These are phyloP conservation scores for Tylopilus sp. DNA, from an alignment of 1,284 basidiomycete genomes.

Conservation along the genomic window DNA sequence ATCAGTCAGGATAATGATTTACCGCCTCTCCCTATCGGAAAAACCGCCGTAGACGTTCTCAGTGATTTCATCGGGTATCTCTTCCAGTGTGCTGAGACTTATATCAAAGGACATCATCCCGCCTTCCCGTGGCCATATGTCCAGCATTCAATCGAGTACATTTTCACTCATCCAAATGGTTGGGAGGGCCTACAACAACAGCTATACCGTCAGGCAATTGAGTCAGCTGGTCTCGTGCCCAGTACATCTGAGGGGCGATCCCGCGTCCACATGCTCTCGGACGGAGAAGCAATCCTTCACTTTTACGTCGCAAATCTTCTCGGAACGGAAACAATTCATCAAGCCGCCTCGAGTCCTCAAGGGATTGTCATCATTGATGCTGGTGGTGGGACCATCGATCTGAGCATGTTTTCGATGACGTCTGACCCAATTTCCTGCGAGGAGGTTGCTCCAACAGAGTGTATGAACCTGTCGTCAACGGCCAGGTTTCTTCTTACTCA, in stretches of 20 bases:
- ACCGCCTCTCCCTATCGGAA: not conserved
- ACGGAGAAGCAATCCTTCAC: not conserved
- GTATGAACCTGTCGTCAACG: not conserved
- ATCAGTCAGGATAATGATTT: not conserved
- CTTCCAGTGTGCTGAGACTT: not conserved
- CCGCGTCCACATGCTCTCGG: not conserved
- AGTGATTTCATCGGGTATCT: slow-evolving; percentile 4
- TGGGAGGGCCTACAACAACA: not conserved
- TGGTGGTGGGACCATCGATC: slow-evolving; percentile 1
- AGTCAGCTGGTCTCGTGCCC: not conserved
- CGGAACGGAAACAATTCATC: not conserved
- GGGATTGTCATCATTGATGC: slow-evolving; percentile 4
- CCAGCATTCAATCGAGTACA: not conserved
- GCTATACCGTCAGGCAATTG: not conserved
- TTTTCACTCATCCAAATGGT: not conserved
- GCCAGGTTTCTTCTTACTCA: not conserved
- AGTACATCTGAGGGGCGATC: not conserved
- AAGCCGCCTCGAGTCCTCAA: not conserved
- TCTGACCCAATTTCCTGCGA: not conserved
- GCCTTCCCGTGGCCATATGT: not conserved
- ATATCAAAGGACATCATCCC: not conserved
- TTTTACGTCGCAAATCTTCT: not conserved
- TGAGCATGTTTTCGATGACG: slow-evolving; percentile 3
- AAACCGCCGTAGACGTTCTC: not conserved
- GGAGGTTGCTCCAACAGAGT: slow-evolving; percentile 8